phyloP scores from a whole-genome alignment of 345 rosid genomes.

The Melaleuca alternifolia region DNA sequence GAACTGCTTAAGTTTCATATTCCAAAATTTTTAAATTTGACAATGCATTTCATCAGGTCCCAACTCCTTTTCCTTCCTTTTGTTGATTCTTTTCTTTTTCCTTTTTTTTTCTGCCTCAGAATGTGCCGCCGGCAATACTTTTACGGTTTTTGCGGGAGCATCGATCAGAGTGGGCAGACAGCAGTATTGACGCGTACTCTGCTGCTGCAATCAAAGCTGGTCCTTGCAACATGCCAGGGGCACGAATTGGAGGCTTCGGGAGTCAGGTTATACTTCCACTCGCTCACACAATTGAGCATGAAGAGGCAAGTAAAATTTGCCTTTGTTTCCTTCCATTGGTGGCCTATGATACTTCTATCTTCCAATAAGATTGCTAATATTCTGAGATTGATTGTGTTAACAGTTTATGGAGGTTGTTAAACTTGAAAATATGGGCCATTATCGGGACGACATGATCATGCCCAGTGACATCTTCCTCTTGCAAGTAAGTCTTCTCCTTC shows the following conservation, averaged over 20 bases:
- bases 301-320: constrained; percentile 50
- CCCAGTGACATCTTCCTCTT: constrained; percentile 88
- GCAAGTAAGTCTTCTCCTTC: constrained; percentile 46
- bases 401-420: constrained; percentile 95
- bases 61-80: not conserved
- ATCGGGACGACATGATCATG: constrained; percentile 77
- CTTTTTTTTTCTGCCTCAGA: constrained; percentile 28
- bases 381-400: not conserved
- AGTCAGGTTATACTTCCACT: constrained; percentile 96
- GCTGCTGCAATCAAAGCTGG: constrained; percentile 89
- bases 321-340: not conserved
- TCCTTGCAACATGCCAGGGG: constrained; percentile 70
- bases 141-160: constrained; percentile 90
- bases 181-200: constrained; percentile 81
- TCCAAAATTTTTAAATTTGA: not conserved
- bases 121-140: constrained; percentile 93
- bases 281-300: constrained; percentile 92
- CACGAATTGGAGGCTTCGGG: constrained; percentile 73
- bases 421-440: constrained; percentile 75
- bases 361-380: not conserved
- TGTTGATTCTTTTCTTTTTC: not conserved
- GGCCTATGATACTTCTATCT: not conserved
- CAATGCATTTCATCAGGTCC: not conserved
- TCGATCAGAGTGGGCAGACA: constrained; percentile 98
- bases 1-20: not conserved